Base-by-base conservation (phyloP, 2,329 filamentous ascomycete species). In the Colletotrichum siamense region DNA sequence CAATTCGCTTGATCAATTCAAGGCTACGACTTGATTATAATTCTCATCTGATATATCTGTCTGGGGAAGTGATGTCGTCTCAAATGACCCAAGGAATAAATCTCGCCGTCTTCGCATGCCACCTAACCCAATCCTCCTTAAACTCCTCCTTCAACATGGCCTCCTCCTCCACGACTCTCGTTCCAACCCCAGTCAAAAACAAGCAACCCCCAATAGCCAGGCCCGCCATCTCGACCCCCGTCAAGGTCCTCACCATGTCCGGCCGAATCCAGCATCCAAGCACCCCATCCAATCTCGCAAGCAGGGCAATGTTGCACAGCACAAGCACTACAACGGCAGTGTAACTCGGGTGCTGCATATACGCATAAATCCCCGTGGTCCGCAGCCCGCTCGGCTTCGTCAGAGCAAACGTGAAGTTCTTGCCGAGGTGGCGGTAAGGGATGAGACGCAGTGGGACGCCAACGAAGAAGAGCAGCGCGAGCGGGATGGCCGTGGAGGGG, bases 291-390 rank as follows among this genome's bases (percentile, higher is more conserved):
- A 82, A 74, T 1, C 87, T 79, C 16, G 80, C 71, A 8, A 88
- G 79, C 6, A 90, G 73, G 1, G 79, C 71, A 1, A 80, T 44
- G 68, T 84, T 83, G 57, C 76, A 80, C 2, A 83, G 16, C 2
- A 84, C 68, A 1, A 90, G 77, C 5, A 87, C 34, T 0, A 84
- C 12, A 3, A 87, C 61, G 0, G 87, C 89, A 1, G 86, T 86
- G 74, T 91, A 91, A 71, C 88, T 89, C 3, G 89, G 89, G 78
- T 91, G 89, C 78, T 90, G 89, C 4, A 90, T 81, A 76, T 87
- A 88, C 22, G 77, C 76, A 76, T 91, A 91, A 3, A 91, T 81
- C 0, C 89, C 89, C 1, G 79, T 81, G 0, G 88, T 91, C 15
- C 85, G 83, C 9, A 91, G 80, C 2, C 80, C 78, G 73, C 88